These are phyloP conservation scores for Diaporthe sp. DNA, from an alignment of 2,329 filamentous ascomycete species.

Conservation along the genomic window DNA sequence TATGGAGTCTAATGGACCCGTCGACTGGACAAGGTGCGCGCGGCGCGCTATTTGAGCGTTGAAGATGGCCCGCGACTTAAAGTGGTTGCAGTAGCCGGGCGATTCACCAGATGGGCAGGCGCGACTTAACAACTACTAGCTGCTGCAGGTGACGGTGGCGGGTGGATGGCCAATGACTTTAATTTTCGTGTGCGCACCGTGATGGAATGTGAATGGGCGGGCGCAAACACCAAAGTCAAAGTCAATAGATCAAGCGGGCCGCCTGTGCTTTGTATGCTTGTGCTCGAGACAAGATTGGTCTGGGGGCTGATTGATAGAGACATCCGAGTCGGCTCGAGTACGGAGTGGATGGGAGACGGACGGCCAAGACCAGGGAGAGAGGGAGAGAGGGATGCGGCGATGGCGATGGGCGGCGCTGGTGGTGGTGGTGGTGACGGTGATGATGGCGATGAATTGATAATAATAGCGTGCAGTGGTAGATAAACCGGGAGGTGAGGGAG, in stretches of 20 bases:
- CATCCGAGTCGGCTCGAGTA: constrained; percentile 23
- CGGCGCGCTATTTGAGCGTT: constrained; percentile 11
- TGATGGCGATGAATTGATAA: neutral
- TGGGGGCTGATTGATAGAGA: constrained; percentile 28
- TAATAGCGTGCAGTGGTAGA: neutral
- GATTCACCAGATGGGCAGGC: constrained; percentile 16
- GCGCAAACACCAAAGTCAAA: constrained; percentile 29
- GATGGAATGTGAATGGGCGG: constrained; percentile 17
- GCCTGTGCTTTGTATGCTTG: constrained; percentile 18
- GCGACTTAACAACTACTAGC: neutral
- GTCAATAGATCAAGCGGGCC: constrained; percentile 24
- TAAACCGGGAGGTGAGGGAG: constrained; percentile 26
- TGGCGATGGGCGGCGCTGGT: neutral
- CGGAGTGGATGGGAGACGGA: neutral
- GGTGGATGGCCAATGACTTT: neutral
- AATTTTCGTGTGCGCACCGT: neutral
- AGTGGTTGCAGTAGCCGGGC: constrained; percentile 33
- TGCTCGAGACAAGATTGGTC: constrained; percentile 25
- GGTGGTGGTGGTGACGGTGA: neutral
- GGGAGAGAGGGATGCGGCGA: neutral
- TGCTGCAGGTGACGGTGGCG: constrained; percentile 16
- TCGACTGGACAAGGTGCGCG: constrained; percentile 3
- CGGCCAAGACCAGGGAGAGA: neutral
- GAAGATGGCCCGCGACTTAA: constrained; percentile 19
- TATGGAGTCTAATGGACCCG: constrained; percentile 24